Conservation (phyloP, 2,329 filamentous ascomycete species). For the Phialemonium atrogriseum region DNA sequence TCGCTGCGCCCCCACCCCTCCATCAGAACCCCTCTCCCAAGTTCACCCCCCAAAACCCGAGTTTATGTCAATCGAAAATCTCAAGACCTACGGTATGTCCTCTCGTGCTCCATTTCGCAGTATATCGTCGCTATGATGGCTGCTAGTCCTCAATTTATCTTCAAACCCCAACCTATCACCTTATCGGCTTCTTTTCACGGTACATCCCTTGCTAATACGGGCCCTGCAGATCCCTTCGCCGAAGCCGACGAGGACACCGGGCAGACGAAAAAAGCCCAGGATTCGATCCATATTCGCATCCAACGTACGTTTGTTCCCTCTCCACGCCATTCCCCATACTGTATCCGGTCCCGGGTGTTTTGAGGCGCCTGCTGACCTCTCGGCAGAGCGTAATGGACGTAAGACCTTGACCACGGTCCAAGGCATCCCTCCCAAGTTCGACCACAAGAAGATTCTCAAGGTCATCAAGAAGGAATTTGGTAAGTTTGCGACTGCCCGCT, state of each 20-base stretch:
- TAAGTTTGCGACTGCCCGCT: slow-evolving; percentile 32
- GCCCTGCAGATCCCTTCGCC: slow-evolving; percentile 89
- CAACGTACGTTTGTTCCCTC: slow-evolving; percentile 63
- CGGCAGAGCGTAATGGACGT: slow-evolving; percentile 96
- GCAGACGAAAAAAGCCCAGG: slow-evolving; percentile 90
- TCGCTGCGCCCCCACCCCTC: slow-evolving; percentile 34
- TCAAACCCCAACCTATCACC: not conserved
- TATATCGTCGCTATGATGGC: no score
- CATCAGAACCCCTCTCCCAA: slow-evolving; percentile 45
- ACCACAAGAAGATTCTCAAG: slow-evolving; percentile 99
- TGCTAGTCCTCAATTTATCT: not conserved
- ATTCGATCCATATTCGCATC: slow-evolving; percentile 99
- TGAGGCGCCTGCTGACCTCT: slow-evolving; percentile 27
- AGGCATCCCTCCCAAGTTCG: slow-evolving; percentile 97
- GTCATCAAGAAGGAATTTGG: slow-evolving; percentile 99
- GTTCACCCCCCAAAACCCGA: slow-evolving; percentile 58
- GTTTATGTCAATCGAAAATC: slow-evolving; percentile 99
- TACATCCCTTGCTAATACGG: slow-evolving; percentile 17
- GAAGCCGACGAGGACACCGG: slow-evolving; percentile 99
- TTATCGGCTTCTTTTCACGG: slow-evolving; percentile 1
- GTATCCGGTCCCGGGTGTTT: not conserved
- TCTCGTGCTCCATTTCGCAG: not conserved
- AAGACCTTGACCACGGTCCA: slow-evolving; percentile 99
- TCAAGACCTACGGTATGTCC: slow-evolving; percentile 83
- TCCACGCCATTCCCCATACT: not conserved